Base-by-base conservation (phyloP, 805 yeast species). In the Ogataea degrootiae region DNA sequence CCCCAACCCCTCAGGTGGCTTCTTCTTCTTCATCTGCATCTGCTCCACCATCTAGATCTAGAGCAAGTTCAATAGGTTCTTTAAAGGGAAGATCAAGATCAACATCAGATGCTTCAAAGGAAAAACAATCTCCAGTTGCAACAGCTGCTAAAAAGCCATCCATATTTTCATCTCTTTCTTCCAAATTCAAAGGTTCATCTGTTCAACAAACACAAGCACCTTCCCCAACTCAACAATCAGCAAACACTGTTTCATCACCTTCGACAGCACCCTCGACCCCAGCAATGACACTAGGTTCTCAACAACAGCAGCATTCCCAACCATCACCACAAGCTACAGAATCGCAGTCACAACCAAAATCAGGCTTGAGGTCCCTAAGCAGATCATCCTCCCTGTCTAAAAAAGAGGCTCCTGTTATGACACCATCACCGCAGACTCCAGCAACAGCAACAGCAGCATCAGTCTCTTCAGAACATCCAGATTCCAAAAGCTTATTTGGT, bases 151-250 rank as follows among this genome's bases (percentile, higher is more conserved):
- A 54, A 31, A 67, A 58, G 45, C 54, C 55, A 26, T 60, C 68
- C 3, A 26, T 68, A 6, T 59, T 68, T 41, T 63, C 70, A 1
- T 59, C 71, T 0, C 29, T 68, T 9, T 68, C 72, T 4, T 66
- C 71, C 8, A 68, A 66, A 38, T 54, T 68, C 39, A 65, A 62
- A 44, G 45, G 52, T 11, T 53, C 52, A 36, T 16, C 52, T n/a
- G 38, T 46, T 45, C 60, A 41, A 41, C 52, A 14, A 44, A 47
- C 44, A 14, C 21, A 50, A 11, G 34, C 53, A 8, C 43, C 49
- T 12, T 8, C 46, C 4, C 52, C 53, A 23, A 29, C 39, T 33
- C 41, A 39, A 2, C 34, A 39, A 15, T 12, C 29, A 37, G 39
- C 14, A 6, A 15, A 4, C 26, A 37, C 31, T 34, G 17, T 11